Evolutionary conservation across 2,329 filamentous ascomycete species (phyloP), one percentile per base, ranked within the genome.

Genomic region (Byssothecium circinans): DNA sequence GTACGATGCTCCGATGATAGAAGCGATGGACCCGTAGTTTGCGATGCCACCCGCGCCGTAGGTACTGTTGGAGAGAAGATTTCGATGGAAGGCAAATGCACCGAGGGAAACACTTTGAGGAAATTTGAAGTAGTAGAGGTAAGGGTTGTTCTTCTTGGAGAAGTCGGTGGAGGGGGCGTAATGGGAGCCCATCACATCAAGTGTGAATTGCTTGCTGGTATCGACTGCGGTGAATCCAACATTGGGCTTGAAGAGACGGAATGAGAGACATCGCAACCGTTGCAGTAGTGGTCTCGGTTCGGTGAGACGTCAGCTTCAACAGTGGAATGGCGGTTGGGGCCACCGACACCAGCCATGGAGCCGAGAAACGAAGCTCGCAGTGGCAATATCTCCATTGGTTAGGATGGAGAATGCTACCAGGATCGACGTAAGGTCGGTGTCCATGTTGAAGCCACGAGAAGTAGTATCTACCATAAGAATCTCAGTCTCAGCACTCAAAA

Each of bases 41-140:
- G 69, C 54, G 20, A 71, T 63, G 50, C 70, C 69, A 14, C 67
- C 68, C 1, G 53, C 53, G 15, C 62, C 66, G 47, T 68, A 70
- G 12, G 68, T 72, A 17, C 67, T 64, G 52, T 71, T 71, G 32
- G 62, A 17, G 66, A 65, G 68, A 64, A 64, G 57, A 4, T 53
- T 37, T 3, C 56, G 59, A 29, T 61, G 58, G 49, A 62, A 63
- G 45, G 56, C 50, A 44, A 61, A 62, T 33, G 74, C 78, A 11
- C 77, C 78, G 23, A 79, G 74, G 1, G 74, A 73, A 3, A 74
- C 74, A 30, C 80, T 65, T 39, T 78, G 65, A 7, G 79, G 79
- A 2, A 61, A 61, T 12, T 56, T 54, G 23, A 58, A 60, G 52
- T 59, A 59, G 48, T 61, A 61, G 18, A 61, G 46, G 75, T 77